Evolutionary conservation across 2,329 filamentous ascomycete genomes (phyloP).

Genomic region (Onygena corvina): DNA sequence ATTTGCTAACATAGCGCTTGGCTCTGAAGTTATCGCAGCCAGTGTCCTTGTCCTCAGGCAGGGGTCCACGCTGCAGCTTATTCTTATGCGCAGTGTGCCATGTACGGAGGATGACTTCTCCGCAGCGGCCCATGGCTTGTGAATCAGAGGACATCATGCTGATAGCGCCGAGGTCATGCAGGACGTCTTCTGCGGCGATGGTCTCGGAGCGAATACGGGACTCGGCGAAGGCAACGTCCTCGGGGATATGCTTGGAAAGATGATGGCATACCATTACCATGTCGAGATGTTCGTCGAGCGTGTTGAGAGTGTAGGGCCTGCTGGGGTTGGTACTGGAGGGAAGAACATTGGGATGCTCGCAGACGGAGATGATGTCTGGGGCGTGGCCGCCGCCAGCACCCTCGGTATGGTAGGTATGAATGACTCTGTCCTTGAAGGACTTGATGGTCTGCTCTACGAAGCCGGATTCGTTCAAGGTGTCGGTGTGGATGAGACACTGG

Average conservation of each 20-base stretch:
- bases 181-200: conserved; percentile 89
- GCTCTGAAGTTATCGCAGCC: conserved; percentile 83
- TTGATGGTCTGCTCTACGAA: conserved; percentile 84
- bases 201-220: conserved; percentile 89
- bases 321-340: conserved; percentile 89
- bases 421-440: conserved; percentile 75
- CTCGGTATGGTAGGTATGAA: conserved; percentile 96
- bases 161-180: conserved; percentile 89
- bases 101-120: conserved; percentile 81
- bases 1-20: conserved; percentile 87
- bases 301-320: conserved; percentile 79
- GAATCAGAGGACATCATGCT: conserved; percentile 96
- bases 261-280: conserved; percentile 99
- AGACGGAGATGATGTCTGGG: conserved; percentile 88
- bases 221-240: conserved; percentile 92
- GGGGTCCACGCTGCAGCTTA: conserved; percentile 64
- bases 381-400: conserved; percentile 90
- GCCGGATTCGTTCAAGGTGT: conserved; percentile 93
- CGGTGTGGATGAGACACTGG: conserved; percentile 88
- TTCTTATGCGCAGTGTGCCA: conserved; percentile 99
- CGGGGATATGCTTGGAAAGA: conserved; percentile 78
- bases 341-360: conserved; percentile 77
- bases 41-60: conserved; percentile 67
- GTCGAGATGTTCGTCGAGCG: conserved; percentile 88
- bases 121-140: conserved; percentile 92